Base-by-base conservation (phyloP, 129 eudicot species). In the Erigeron canadensis region DNA sequence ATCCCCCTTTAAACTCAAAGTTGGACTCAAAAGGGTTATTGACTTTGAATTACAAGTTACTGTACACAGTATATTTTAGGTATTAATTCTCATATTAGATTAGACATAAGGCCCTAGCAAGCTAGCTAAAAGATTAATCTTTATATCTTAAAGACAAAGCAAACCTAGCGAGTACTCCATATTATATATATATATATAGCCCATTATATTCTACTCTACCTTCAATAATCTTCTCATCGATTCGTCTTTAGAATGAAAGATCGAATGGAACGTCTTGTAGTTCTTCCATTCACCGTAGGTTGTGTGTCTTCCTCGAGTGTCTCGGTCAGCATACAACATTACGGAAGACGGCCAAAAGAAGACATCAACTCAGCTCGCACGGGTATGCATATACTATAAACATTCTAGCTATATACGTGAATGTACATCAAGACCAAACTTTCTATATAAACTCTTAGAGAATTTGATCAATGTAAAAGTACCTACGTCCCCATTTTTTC, bases 291-390 rank as follows among this genome's bases (percentile, higher is more conserved):
- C 58, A 66, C 85, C 1, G 78, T 63, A 6, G 95, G 96, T 22
- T 90, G 96, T 65, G 83, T 87, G 72, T 90, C 94, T 58, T 81
- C 89, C 10, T 80, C 96, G 2, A 87, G 96, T 66, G 78, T 90
- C 18, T 85, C 84, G 9, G 87, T 90, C 42, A 81, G 79, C 40
- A 28, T 39, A 63, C 86, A 74, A 45, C 77, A 78, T 64, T n/a
- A n/a, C n/a, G 77, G 67, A 63, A 81, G 84, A 81, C 75, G 82
- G 0, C 68, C 90, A 73, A 89, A 77, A 64, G 67, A 60, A 8
- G 54, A 71, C 8, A 51, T 72, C 10, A 60, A 70, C 62, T 72
- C 78, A 4, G 46, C 79, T 77, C 76, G 79, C 13, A 75, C 55
- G 23, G 84, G 96, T 90, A 78, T 40, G 58, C 54, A 73, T 10